A percentile compares a stretch with the other conserved stretches of the same genome.
These are phyloP conservation scores for Penicillium atrosanguineum DNA, from an alignment of 495 filamentous ascomycete genomes.

Conservation along the genomic window DNA sequence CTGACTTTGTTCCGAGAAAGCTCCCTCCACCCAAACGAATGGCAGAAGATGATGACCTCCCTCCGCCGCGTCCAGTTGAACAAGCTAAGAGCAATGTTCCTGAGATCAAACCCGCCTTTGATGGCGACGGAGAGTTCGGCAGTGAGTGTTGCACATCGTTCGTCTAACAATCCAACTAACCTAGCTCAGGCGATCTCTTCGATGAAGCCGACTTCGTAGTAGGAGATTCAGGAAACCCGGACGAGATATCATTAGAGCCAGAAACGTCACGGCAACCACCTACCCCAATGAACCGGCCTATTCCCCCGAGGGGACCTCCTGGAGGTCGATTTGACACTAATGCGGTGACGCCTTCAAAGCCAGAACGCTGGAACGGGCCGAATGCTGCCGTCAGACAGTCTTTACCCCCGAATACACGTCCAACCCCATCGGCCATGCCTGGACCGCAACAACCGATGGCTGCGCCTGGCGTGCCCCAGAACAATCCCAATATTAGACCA, in stretches of 20 bases:
- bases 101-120: slow-evolving; percentile 20
- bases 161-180: slow-evolving; percentile 19
- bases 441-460: slow-evolving; percentile 21
- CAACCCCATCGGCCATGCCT: slow-evolving; percentile 15
- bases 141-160: slow-evolving; percentile 41
- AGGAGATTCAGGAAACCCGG: slow-evolving; percentile 57
- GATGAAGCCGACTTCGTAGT: slow-evolving; percentile 72
- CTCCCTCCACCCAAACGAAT: slow-evolving; percentile 31
- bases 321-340: slow-evolving; percentile 22
- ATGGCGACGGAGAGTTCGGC: slow-evolving; percentile 61
- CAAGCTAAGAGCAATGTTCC: slow-evolving; percentile 18
- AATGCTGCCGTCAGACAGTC: slow-evolving; percentile 23
- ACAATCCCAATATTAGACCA: slow-evolving; percentile 22
- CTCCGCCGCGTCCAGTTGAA: slow-evolving; percentile 28
- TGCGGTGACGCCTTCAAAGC: slow-evolving; percentile 44
- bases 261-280: slow-evolving; percentile 30
- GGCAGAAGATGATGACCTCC: slow-evolving; percentile 40
- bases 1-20: slow-evolving; percentile 64
- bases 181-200: slow-evolving; percentile 54
- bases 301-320: slow-evolving; percentile 23
- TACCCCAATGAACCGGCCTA: slow-evolving; percentile 25
- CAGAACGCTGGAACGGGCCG: slow-evolving; percentile 34
- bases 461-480: slow-evolving; percentile 18
- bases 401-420: slow-evolving; percentile 22
- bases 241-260: slow-evolving; percentile 53